These are phyloP conservation scores for Drechslera avenae DNA, from an alignment of 2,329 filamentous ascomycete genomes.

Conservation along the genomic window DNA sequence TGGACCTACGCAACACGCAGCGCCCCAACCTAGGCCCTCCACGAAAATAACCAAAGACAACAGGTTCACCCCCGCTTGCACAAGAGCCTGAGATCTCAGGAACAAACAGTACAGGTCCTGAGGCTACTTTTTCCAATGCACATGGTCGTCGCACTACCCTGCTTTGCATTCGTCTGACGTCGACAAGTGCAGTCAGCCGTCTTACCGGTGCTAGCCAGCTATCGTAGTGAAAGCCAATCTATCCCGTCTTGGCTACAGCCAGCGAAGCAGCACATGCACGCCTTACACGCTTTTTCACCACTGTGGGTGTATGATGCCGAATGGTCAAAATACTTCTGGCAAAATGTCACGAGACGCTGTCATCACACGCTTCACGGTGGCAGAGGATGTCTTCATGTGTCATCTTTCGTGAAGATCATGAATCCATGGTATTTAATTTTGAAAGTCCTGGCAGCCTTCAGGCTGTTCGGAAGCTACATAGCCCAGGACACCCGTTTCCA, in stretches of 20 bases:
- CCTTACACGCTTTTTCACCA: background rate
- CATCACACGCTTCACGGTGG: no score
- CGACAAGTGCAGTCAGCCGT: conserved; percentile 13
- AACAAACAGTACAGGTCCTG: no score
- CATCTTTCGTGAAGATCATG: conserved; percentile 31
- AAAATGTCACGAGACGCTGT: background rate
- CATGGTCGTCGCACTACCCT: background rate
- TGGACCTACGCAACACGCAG: conserved; percentile 4
- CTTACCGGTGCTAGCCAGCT: conserved; percentile 17
- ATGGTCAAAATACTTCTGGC: no score
- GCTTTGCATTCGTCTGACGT: conserved; percentile 15
- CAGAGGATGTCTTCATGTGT: background rate
- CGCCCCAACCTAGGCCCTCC: conserved; percentile 13
- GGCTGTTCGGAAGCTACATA: conserved; percentile 37
- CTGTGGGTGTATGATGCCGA: background rate
- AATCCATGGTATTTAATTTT: conserved; percentile 44
- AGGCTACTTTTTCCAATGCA: background rate
- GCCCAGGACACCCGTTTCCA: conserved; percentile 43
- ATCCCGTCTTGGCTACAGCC: conserved; percentile 1
- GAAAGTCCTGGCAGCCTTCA: conserved; percentile 30
- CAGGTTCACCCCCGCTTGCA: background rate
- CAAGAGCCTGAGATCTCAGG: background rate
- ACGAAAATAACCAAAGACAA: background rate
- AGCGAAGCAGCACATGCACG: conserved; percentile 4
- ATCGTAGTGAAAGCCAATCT: conserved; percentile 11